Base-by-base conservation (phyloP, 768 basidiomycete genomes). In the Sarcomyxa edulis region DNA sequence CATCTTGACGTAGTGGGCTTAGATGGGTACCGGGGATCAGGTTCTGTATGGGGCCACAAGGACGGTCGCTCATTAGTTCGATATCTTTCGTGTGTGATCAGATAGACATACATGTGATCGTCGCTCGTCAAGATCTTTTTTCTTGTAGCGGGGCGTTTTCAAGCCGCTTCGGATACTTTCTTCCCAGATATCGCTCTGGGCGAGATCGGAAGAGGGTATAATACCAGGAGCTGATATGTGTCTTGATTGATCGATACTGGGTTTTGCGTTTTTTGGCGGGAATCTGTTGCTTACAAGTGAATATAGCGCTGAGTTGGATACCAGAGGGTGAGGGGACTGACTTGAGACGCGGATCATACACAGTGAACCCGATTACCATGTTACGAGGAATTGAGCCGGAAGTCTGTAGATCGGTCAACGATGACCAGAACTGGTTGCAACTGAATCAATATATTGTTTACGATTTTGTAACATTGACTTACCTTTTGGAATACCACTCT, bases 281-380 rank as follows among this genome's bases (percentile, higher is more conserved):
- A 91, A 94, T 47, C 92, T 94, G 37, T 6, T 23, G 11, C 29
- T 32, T 26, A 25, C 11, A 9, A 7, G 9, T 8, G 12, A 11
- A 37, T 7, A 35, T n/a, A 20, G 7, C n/a, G 24, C 9, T 30
- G 20, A 24, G 28, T 33, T 25, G 19, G 6, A 21, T 11, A 7
- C n/a, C 7, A 29, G 14, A 16, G 5, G n/a, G n/a, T n/a, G n/a
- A 10, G 24, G 21, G 30, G n/a, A 18, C 18, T 19, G 8, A 56
- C 94, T 70, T 84, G 9, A 97, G 64, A 32, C 95, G 73, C 9
- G 95, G 95, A 56, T 99, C 95, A 26, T 84, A 62, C 0, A 91
- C 85, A 27, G 70, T 81, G 42, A 91, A 72, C 0, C 91, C 91
- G 14, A 91, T 65, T 0, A 90, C 61, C 72, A 85, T 85, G 2